phyloP scores from a whole-genome alignment of 106 monocot genomes.

The Amphibolis antarctica region DNA sequence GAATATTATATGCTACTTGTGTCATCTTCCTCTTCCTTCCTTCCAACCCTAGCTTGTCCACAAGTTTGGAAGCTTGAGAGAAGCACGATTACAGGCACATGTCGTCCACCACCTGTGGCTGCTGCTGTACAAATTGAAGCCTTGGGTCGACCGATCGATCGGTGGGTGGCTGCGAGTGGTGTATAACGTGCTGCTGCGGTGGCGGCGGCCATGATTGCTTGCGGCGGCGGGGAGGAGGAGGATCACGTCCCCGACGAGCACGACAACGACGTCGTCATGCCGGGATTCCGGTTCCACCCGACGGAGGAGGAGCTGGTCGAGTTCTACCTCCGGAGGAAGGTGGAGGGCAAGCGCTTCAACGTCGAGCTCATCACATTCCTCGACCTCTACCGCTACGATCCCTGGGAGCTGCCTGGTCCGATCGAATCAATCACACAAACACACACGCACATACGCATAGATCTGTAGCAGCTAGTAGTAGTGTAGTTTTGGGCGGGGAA shows the following conservation, averaged over 20 bases:
- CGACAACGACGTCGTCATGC: constrained; percentile 26
- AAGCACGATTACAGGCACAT: too few species aligned
- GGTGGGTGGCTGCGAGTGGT: background rate
- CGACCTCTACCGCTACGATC: constrained; percentile 28
- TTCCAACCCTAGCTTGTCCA: too few species aligned
- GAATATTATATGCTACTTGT: too few species aligned
- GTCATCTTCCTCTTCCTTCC: too few species aligned
- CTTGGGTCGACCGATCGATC: too few species aligned
- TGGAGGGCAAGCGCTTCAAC: constrained; percentile 25
- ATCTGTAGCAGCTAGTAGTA: too few species aligned
- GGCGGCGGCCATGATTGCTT: constrained; percentile 9
- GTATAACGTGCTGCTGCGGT: constrained; percentile 1
- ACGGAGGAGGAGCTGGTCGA: constrained; percentile 26
- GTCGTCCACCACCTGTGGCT: too few species aligned
- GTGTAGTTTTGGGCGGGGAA: too few species aligned
- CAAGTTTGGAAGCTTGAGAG: too few species aligned
- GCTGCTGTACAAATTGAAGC: too few species aligned
- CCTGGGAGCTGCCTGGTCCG: constrained; percentile 26
- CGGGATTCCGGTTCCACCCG: constrained; percentile 29
- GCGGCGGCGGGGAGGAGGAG: background rate
- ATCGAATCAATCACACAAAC: too few species aligned
- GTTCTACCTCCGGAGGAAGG: constrained; percentile 28
- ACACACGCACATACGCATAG: too few species aligned
- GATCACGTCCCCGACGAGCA: constrained; percentile 9
- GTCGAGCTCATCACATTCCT: constrained; percentile 29